Conservation (phyloP, 345 rosid species). For the Populus tremula region DNA sequence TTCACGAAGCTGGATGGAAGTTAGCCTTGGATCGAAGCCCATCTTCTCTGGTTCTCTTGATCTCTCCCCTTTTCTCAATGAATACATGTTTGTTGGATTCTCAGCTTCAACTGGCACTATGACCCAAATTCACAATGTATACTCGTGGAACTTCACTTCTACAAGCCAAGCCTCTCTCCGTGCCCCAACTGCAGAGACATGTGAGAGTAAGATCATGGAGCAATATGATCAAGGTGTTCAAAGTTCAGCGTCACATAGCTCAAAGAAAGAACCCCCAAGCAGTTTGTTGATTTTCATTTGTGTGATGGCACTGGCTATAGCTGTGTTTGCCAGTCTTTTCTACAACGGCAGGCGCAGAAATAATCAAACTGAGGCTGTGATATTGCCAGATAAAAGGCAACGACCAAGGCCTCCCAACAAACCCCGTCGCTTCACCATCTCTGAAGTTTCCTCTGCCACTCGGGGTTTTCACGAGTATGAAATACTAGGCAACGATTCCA, state of each 20-base stretch:
- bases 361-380: constrained; percentile 9
- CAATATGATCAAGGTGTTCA: background rate
- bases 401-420: constrained; percentile 51
- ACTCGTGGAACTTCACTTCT: constrained; percentile 47
- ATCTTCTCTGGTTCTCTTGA: constrained; percentile 42
- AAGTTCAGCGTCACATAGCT: background rate
- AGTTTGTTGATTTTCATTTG: constrained; percentile 39
- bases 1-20: constrained; percentile 35
- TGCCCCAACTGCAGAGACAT: constrained; percentile 38
- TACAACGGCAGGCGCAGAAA: constrained; percentile 25
- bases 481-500: constrained; percentile 37
- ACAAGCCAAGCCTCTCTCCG: constrained; percentile 47
- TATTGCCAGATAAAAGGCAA: constrained; percentile 25
- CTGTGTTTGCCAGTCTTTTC: constrained; percentile 29
- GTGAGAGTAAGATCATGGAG: constrained; percentile 31
- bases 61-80: constrained; percentile 46
- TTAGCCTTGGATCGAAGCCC: constrained; percentile 32
- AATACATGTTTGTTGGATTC: constrained; percentile 57
- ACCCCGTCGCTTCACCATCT: constrained; percentile 36
- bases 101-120: constrained; percentile 50
- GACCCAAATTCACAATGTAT: constrained; percentile 44
- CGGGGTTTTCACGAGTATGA: constrained; percentile 39
- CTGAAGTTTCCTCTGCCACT: constrained; percentile 44
- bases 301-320: constrained; percentile 33
- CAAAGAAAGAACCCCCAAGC: constrained; percentile 20